Base-by-base conservation (phyloP, 345 rosid genomes). In the Garcia nutans region DNA sequence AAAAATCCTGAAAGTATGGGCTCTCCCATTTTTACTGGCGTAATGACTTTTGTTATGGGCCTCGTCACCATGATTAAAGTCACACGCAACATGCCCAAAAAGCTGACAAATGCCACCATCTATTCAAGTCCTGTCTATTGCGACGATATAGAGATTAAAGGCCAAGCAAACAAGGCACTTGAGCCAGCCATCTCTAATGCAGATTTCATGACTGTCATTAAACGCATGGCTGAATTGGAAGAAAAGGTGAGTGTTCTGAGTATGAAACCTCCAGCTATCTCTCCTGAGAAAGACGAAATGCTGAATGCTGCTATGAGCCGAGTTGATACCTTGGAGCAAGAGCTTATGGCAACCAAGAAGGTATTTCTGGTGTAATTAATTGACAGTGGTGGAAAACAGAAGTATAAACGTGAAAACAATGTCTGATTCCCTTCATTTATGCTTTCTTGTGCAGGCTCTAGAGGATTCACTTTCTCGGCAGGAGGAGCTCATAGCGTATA, bases 41-140 rank as follows among this genome's bases (percentile, higher is more conserved):
- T 95, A 16, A 88, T 95, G 99, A 88, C 97, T 65, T 82, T 95
- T 20, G 90, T 91, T 31, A 89, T 87, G 90, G 96, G 99, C 52
- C 86, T 95, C 5, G 93, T 84, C 62, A 89, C 97, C 6, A 86
- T 93, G 89, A 86, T 91, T 60, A 90, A 77, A 85, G 92, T 93
- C 73, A 87, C 99, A 0, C 86, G 91, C 45, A 89, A 87, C 79
- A 85, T 93, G 82, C 97, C 99, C 1, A 89, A 77, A 79, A 91
- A 83, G 78, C 80, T 89, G 71, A 86, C 92, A 1, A 89, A 89
- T 78, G 85, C 86, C 9, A 84, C 85, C 75, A 78, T 88, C 47
- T 89, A 89, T 80, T 88, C 97, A 1, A 84, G 76, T 77, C 80
- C 91, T 0, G 80, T 57, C 24, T 84, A 88, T 76, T 82, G 80